Evolutionary conservation across 1,139 yeast species (phyloP).

Genomic region (Sugiyamaella sp.): DNA sequence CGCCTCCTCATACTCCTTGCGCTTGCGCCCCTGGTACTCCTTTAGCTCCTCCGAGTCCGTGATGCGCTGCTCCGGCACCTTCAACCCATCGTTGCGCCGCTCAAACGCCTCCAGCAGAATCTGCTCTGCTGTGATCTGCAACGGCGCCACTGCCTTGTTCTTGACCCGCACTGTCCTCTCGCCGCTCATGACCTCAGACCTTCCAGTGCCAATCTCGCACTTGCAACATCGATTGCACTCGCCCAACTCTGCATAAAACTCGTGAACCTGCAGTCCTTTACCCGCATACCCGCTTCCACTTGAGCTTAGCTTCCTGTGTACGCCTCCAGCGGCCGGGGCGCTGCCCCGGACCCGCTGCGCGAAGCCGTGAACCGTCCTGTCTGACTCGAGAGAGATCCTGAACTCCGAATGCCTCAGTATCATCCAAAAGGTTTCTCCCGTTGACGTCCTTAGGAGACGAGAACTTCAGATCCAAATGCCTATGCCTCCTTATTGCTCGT

Average conservation of each 20-base stretch:
- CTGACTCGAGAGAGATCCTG: too few relatives aligned
- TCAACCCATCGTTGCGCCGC: slow-evolving; percentile 47
- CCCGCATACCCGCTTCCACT: not conserved
- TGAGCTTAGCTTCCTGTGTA: too few relatives aligned
- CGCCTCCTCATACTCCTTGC: slow-evolving; percentile 85
- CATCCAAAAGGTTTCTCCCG: too few relatives aligned
- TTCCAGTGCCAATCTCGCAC: not conserved
- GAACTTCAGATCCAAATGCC: too few relatives aligned
- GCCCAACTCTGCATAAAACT: slow-evolving; percentile 7
- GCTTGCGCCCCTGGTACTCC: slow-evolving; percentile 71
- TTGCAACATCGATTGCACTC: not conserved
- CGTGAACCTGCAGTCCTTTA: slow-evolving; percentile 14
- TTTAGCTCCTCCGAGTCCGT: slow-evolving; percentile 79
- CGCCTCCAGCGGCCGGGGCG: too few relatives aligned
- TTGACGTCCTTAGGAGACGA: too few relatives aligned
- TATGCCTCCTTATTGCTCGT: too few relatives aligned
- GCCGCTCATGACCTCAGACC: slow-evolving; percentile 1
- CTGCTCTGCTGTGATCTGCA: slow-evolving; percentile 61
- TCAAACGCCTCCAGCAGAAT: slow-evolving; percentile 59
- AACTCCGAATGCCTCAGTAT: too few relatives aligned
- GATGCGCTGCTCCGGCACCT: slow-evolving; percentile 52
- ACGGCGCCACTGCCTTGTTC: slow-evolving; percentile 51
- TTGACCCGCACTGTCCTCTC: slow-evolving; percentile 36
- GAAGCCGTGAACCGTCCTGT: too few relatives aligned
- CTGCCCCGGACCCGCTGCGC: too few relatives aligned